Evolutionary conservation across 2,329 filamentous ascomycete genomes (phyloP).

Genomic region (Reticulascus tulasneorum): DNA sequence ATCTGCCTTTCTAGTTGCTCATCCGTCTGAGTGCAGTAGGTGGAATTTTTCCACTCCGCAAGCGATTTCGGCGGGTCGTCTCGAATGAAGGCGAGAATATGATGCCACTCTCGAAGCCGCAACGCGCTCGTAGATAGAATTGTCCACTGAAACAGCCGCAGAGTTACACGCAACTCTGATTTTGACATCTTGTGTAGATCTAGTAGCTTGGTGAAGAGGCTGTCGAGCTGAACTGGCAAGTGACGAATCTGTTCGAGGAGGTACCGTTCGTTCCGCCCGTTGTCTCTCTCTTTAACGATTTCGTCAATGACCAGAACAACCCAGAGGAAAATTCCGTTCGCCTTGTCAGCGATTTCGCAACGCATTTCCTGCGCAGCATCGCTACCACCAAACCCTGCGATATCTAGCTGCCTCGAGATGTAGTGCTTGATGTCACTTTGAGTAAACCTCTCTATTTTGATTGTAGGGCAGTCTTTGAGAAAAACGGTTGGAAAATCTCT

Average conservation of each 20-base stretch:
- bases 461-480: too few relatives aligned
- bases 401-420: conserved; percentile 1
- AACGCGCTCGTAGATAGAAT: conserved; percentile 4
- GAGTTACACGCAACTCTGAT: neutral
- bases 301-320: conserved; percentile 9
- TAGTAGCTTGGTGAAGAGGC: neutral
- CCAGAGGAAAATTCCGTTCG: conserved; percentile 12
- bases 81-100: conserved; percentile 12
- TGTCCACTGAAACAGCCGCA: conserved; percentile 13
- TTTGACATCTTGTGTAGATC: neutral
- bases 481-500: conserved; percentile 5
- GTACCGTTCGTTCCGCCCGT: conserved; percentile 1
- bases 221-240: neutral
- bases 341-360: conserved; percentile 1
- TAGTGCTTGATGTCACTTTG: conserved; percentile 6
- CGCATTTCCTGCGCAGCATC: neutral
- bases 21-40: conserved; percentile 5
- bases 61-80: conserved; percentile 1
- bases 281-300: conserved; percentile 5
- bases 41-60: conserved; percentile 5
- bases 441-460: conserved; percentile 7
- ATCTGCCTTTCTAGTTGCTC: conserved; percentile 9
- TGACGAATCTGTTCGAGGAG: neutral
- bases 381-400: neutral
- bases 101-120: conserved; percentile 14